These are phyloP conservation scores for Colletotrichum viniferum DNA, from an alignment of 2,329 filamentous ascomycete species.

Conservation along the genomic window DNA sequence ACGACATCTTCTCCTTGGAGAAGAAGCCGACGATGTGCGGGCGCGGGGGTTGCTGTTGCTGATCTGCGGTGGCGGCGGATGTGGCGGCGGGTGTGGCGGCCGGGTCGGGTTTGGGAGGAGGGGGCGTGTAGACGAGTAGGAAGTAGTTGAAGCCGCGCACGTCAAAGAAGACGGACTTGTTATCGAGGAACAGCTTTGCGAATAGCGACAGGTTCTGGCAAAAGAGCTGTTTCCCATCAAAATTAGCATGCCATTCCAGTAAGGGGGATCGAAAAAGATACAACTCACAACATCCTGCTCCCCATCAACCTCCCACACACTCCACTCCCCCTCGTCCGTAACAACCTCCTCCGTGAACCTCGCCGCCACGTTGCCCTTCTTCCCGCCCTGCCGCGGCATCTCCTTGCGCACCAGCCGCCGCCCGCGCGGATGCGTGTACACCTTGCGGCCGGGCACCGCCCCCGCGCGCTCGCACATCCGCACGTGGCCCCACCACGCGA, in stretches of 20 bases:
- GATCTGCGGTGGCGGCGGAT: neutral
- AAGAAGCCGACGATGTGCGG: conserved; percentile 90
- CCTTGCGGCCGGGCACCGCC: conserved; percentile 67
- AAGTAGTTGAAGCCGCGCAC: conserved; percentile 95
- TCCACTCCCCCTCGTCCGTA: conserved; percentile 73
- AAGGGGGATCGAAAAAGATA: neutral
- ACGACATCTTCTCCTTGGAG: conserved; percentile 97
- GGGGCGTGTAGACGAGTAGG: conserved; percentile 77
- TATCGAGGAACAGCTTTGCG: conserved; percentile 96
- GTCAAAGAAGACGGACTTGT: conserved; percentile 98
- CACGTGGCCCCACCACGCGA: conserved; percentile 63
- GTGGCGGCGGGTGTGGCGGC: neutral
- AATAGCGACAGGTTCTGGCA: conserved; percentile 96
- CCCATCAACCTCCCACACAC: conserved; percentile 92
- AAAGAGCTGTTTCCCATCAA: conserved; percentile 63
- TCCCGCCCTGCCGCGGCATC: conserved; percentile 33
- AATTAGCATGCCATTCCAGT: neutral
- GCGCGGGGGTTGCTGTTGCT: conserved; percentile 24
- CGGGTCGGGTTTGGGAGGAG: conserved; percentile 39
- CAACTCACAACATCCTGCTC: conserved; percentile 73
- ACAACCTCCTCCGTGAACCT: conserved; percentile 49
- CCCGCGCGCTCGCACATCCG: conserved; percentile 58
- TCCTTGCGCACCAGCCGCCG: conserved; percentile 43
- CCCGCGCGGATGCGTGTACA: conserved; percentile 70
- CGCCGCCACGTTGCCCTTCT: conserved; percentile 37